phyloP scores from a whole-genome alignment of 2,329 filamentous ascomycete species.

The Akanthomyces uredinophilus region DNA sequence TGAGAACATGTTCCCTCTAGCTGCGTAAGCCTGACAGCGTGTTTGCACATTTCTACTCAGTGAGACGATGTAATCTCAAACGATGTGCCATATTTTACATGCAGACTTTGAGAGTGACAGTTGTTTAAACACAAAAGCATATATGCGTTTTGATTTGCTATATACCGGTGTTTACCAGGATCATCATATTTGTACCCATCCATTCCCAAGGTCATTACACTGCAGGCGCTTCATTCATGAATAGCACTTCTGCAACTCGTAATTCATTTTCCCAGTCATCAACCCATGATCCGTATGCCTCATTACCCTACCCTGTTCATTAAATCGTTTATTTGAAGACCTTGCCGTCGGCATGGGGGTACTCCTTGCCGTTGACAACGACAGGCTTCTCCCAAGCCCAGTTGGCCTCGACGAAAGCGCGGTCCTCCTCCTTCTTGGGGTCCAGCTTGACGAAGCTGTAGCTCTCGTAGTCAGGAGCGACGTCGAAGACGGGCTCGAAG shows the following conservation, averaged over 20 bases:
- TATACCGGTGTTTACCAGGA: not conserved
- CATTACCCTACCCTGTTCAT: conserved; percentile 22
- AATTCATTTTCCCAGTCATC: conserved; percentile 18
- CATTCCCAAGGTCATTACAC: conserved; percentile 2
- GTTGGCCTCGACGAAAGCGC: conserved; percentile 75
- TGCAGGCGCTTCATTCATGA: conserved; percentile 9
- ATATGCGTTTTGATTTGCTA: not conserved
- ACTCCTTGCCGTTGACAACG: conserved; percentile 77
- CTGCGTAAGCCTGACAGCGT: not conserved
- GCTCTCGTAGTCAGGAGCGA: conserved; percentile 95
- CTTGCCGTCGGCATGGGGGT: conserved; percentile 86
- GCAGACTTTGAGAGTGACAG: not conserved
- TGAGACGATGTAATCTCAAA: not conserved
- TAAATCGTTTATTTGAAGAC: conserved; percentile 83
- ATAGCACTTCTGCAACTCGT: conserved; percentile 15
- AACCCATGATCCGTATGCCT: conserved; percentile 28
- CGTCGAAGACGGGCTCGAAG: conserved; percentile 79
- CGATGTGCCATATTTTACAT: not conserved
- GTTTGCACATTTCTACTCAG: not conserved
- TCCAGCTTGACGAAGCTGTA: conserved; percentile 97
- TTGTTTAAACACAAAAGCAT: not conserved
- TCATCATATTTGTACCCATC: not conserved
- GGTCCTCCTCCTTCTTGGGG: conserved; percentile 77
- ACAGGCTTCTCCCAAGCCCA: conserved; percentile 92
- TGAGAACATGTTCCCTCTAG: not conserved